A percentile compares a stretch with the other conserved stretches of the same genome.
Evolutionary conservation across 1,139 yeast genomes (phyloP).

Genomic region (Pichia sp.): DNA sequence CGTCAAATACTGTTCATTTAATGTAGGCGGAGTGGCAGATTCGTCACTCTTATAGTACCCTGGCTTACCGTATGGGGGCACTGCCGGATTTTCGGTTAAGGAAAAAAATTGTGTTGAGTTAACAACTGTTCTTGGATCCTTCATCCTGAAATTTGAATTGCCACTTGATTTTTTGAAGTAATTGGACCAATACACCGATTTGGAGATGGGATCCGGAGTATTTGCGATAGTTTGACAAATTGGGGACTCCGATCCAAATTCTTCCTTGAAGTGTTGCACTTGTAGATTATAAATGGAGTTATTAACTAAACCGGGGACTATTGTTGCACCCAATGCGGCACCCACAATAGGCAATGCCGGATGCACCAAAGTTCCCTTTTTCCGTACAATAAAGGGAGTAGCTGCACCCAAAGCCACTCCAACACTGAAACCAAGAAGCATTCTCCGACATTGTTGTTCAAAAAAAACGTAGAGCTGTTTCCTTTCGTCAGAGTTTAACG

Average conservation of each 20-base stretch:
- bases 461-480: conserved; percentile 21
- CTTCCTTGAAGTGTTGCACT: conserved; percentile 9
- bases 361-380: conserved; percentile 21
- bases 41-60: conserved; percentile 11
- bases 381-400: conserved; percentile 23
- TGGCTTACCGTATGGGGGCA: conserved; percentile 15
- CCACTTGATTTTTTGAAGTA: conserved; percentile 25
- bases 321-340: conserved; percentile 21
- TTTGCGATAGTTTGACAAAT: conserved; percentile 18
- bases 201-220: conserved; percentile 24
- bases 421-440: conserved; percentile 20
- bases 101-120: conserved; percentile 10
- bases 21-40: background rate
- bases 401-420: conserved; percentile 26
- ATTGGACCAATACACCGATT: conserved; percentile 26
- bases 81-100: conserved; percentile 4
- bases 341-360: conserved; percentile 22
- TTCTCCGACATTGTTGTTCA: conserved; percentile 17
- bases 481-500: conserved; percentile 20
- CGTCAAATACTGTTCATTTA: conserved; percentile 6
- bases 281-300: conserved; percentile 15
- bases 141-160: conserved; percentile 21
- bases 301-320: conserved; percentile 19
- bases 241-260: conserved; percentile 19
- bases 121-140: conserved; percentile 23